Percentiles rank a stretch among this genome's conserved stretches.
Evolutionary conservation across 805 yeast species (phyloP).

Genomic region (Candida railenensis): DNA sequence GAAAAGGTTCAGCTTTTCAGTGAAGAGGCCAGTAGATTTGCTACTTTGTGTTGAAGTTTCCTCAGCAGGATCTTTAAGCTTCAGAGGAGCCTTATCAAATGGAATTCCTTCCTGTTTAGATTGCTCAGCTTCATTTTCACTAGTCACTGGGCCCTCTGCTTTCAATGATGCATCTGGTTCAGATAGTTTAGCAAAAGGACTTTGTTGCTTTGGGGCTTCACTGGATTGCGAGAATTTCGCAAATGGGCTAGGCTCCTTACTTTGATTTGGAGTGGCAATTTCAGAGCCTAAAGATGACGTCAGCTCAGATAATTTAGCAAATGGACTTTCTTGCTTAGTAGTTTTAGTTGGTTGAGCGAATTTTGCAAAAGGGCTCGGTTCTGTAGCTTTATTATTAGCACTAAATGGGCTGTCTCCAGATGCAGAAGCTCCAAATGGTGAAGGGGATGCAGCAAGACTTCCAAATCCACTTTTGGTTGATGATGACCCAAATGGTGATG

Average conservation of each 20-base stretch:
- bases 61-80: too few relatives aligned
- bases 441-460: not conserved
- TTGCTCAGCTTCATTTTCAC: conserved; percentile 1
- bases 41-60: too few relatives aligned
- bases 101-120: conserved; percentile 7
- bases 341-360: not conserved
- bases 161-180: conserved; percentile 8
- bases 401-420: conserved; percentile 5
- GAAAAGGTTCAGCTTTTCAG: too few relatives aligned
- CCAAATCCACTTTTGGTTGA: conserved; percentile 2
- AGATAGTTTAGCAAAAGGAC: conserved; percentile 9
- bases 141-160: too few relatives aligned
- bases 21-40: too few relatives aligned
- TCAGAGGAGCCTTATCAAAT: too few relatives aligned
- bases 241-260: conserved; percentile 1
- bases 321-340: conserved; percentile 1
- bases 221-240: not conserved
- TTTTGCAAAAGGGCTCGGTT: not conserved
- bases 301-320: not conserved
- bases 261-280: conserved; percentile 3
- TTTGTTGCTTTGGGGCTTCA: conserved; percentile 1
- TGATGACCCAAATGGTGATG: conserved; percentile 8
- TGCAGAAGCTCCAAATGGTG: conserved; percentile 14
- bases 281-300: too few relatives aligned
- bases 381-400: not conserved